Evolutionary conservation across 805 yeast genomes (phyloP).

Genomic region (Candida sphagnicola): DNA sequence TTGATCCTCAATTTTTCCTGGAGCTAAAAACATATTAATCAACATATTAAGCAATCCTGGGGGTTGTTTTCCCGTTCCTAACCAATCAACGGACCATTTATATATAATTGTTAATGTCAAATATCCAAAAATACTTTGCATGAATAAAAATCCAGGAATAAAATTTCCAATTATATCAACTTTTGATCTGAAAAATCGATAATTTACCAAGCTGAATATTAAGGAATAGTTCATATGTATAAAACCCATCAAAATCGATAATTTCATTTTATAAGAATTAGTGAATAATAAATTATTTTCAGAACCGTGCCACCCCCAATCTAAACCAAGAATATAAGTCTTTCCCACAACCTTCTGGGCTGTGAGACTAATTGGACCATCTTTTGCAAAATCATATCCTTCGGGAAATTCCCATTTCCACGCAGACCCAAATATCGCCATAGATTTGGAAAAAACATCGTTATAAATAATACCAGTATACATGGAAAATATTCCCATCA

Average conservation of each 20-base stretch:
- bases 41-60: slow-evolving; percentile 94
- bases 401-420: slow-evolving; percentile 89
- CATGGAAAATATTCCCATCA: slow-evolving; percentile 95
- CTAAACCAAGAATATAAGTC: slow-evolving; percentile 81
- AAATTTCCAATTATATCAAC: slow-evolving; percentile 91
- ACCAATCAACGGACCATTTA: slow-evolving; percentile 96
- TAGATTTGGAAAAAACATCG: slow-evolving; percentile 87
- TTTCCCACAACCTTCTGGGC: slow-evolving; percentile 44
- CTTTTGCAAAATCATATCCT: slow-evolving; percentile 58
- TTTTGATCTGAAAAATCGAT: slow-evolving; percentile 58
- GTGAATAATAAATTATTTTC: slow-evolving; percentile 88
- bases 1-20: slow-evolving; percentile 81
- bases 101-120: slow-evolving; percentile 79
- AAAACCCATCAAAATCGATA: slow-evolving; percentile 92
- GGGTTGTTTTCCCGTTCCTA: slow-evolving; percentile 67
- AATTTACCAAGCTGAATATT: slow-evolving; percentile 80
- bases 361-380: slow-evolving; percentile 46
- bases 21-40: slow-evolving; percentile 91
- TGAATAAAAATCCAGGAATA: slow-evolving; percentile 87
- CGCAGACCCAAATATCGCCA: slow-evolving; percentile 83
- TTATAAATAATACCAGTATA: slow-evolving; percentile 93
- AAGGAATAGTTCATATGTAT: slow-evolving; percentile 91
- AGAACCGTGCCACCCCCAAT: slow-evolving; percentile 96
- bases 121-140: slow-evolving; percentile 97
- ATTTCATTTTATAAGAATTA: slow-evolving; percentile 96